Conservation (phyloP, 306 rosid species). For the Gynostemma pentaphyllum region DNA sequence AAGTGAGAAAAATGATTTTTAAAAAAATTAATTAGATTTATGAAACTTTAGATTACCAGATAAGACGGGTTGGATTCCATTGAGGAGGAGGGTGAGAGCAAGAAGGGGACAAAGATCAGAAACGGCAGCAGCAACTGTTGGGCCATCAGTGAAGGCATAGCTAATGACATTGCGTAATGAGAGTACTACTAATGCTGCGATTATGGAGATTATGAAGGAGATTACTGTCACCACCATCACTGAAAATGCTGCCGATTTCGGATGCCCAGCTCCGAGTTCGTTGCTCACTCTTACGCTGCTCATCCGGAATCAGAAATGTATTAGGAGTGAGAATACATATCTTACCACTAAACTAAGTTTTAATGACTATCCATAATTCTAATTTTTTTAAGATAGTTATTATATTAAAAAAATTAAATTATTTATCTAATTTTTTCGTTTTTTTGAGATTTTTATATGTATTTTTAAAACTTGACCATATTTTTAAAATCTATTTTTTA, state of each 20-base stretch:
- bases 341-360: too few species aligned
- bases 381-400: too few species aligned
- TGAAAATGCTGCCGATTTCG: constrained; percentile 50
- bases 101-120: constrained; percentile 47
- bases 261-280: constrained; percentile 65
- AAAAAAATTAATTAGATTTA: neutral
- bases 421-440: too few species aligned
- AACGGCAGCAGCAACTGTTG: constrained; percentile 44
- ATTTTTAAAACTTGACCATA: too few species aligned
- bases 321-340: too few species aligned
- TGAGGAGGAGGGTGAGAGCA: constrained; percentile 46
- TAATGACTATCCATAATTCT: too few species aligned
- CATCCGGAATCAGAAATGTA: too few species aligned
- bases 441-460: too few species aligned
- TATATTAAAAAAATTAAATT: too few species aligned
- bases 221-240: constrained; percentile 28
- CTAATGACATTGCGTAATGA: constrained; percentile 44
- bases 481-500: too few species aligned
- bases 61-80: constrained; percentile 62
- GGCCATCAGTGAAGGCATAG: constrained; percentile 53
- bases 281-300: constrained; percentile 60
- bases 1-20: neutral
- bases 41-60: constrained; percentile 28
- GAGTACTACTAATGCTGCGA: constrained; percentile 37
- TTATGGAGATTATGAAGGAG: constrained; percentile 26